phyloP scores from a whole-genome alignment of 148 eudicot genomes.

The Dysphania ambrosioides region DNA sequence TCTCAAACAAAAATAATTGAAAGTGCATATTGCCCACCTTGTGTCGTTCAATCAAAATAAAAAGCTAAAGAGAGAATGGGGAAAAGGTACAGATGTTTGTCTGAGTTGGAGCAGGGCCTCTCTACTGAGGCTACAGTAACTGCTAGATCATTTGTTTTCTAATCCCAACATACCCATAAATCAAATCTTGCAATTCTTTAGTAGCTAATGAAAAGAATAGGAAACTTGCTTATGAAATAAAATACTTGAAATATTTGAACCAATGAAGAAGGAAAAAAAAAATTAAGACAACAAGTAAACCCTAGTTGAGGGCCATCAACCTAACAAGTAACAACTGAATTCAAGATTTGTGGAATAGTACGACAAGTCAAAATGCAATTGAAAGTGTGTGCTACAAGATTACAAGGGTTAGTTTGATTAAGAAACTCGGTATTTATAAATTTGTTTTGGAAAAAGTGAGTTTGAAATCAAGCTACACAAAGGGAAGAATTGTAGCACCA shows the following conservation, averaged over 20 bases:
- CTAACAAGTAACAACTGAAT: not conserved
- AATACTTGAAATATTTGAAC: too few relatives aligned
- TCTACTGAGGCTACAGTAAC: conserved; percentile 22
- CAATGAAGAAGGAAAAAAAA: too few relatives aligned
- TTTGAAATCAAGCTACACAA: conserved; percentile 44
- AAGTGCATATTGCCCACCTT: conserved; percentile 47
- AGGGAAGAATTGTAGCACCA: not conserved
- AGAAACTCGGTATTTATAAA: too few relatives aligned
- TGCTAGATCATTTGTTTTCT: conserved; percentile 28
- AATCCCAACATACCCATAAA: conserved; percentile 47
- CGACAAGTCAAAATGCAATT: conserved; percentile 22
- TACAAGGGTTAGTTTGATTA: not conserved
- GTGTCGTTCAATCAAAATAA: conserved; percentile 73
- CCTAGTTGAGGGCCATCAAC: too few relatives aligned
- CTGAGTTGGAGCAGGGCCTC: conserved; percentile 26
- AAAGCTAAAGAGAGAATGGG: conserved; percentile 15
- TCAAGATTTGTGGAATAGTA: not conserved
- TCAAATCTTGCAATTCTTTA: not conserved
- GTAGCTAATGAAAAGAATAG: not conserved
- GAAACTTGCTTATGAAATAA: too few relatives aligned
- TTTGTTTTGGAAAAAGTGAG: conserved; percentile 34
- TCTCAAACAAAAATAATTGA: conserved; percentile 22
- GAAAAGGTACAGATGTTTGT: conserved; percentile 28
- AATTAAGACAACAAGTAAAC: conserved; percentile 7
- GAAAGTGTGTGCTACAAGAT: too few relatives aligned